Percentiles rank a stretch among this genome's conserved stretches.
Conservation (phyloP, 768 basidiomycete genomes). For the Boletus sp. region DNA sequence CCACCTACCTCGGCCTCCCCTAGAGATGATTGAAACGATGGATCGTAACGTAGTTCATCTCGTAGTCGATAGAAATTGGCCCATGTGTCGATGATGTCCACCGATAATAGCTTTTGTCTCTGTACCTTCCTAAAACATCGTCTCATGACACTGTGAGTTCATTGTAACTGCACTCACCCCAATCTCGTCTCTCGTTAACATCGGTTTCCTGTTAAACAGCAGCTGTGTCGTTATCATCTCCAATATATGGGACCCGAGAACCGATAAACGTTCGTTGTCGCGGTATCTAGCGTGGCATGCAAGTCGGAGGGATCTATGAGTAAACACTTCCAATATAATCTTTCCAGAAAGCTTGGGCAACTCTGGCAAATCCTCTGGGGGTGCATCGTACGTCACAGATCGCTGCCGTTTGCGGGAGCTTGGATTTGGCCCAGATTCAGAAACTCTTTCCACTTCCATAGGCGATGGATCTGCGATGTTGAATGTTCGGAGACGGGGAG, state of each 20-base stretch:
- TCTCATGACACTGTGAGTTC: conserved; percentile 16
- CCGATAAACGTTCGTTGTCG: conserved; percentile 56
- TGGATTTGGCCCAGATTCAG: conserved; percentile 25
- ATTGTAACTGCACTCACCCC: conserved; percentile 40
- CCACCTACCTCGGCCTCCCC: conserved; percentile 38
- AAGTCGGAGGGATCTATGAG: conserved; percentile 60
- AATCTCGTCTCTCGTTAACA: conserved; percentile 46
- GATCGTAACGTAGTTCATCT: conserved; percentile 32
- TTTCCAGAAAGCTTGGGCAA: conserved; percentile 52
- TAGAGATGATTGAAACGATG: conserved; percentile 25
- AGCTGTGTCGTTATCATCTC: conserved; percentile 43
- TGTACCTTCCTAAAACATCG: conserved; percentile 25
- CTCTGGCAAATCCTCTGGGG: conserved; percentile 35
- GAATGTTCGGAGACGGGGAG: conserved; percentile 34
- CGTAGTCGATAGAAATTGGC: conserved; percentile 35
- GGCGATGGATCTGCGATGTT: conserved; percentile 31
- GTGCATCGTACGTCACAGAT: conserved; percentile 29
- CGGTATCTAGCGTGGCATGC: conserved; percentile 39
- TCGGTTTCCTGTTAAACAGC: conserved; percentile 51
- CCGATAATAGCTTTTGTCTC: conserved; percentile 28
- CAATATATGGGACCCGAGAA: conserved; percentile 48
- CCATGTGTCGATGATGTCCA: conserved; percentile 37
- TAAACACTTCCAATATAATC: conserved; percentile 63
- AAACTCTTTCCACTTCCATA: conserved; percentile 30
- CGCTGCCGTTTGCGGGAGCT: conserved; percentile 38